Base-by-base conservation (phyloP, 495 filamentous ascomycete genomes). In the Tuber microsphaerosporum region DNA sequence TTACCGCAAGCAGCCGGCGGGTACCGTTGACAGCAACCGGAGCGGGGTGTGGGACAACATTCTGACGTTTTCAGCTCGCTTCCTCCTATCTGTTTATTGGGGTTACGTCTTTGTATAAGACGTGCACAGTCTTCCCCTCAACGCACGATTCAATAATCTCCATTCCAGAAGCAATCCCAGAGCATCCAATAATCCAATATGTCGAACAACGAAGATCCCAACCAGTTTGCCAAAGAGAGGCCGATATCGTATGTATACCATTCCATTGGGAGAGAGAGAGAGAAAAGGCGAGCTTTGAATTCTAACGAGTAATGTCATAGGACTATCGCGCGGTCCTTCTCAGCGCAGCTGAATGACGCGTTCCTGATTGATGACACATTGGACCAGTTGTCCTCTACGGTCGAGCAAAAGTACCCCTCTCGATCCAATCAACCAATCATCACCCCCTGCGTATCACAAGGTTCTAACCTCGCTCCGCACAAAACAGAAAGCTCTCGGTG, bases 261-360 rank as follows among this genome's bases (percentile, higher is more conserved):
- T 56, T 51, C 31, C 34, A n/a, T 61, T 37, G 8, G 68, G 73
- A 20, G 68, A 12, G 2, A 14, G 56, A 16, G 26, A 61, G 42
- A 43, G 46, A 20, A 7, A 42, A 12, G 46, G 34, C n/a, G 22
- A 34, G 43, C n/a, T 71, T 71, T 61, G 68, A 7, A 65, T 65
- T 76, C 75, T 76, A 43, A 76, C 44, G 41, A 26, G 22, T 12
- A 41, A 48, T 48, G 26, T n/a, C 71, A 44, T 85, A 97, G 94
- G 75, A 94, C 92, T 74, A 90, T 97, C 84, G 94, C 94, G 39
- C 90, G 91, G 74, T 91, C 90, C 74, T 97, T 98, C 86, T 93
- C 93, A 44, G 86, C 90, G 39, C 92, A 92, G 81, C 87, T 98
- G 73, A 92, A 96, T 85, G 92, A 93, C 83, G 90, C 94, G 76